phyloP scores from a whole-genome alignment of 2,329 filamentous ascomycete species.

The Neofusicoccum parvum region DNA sequence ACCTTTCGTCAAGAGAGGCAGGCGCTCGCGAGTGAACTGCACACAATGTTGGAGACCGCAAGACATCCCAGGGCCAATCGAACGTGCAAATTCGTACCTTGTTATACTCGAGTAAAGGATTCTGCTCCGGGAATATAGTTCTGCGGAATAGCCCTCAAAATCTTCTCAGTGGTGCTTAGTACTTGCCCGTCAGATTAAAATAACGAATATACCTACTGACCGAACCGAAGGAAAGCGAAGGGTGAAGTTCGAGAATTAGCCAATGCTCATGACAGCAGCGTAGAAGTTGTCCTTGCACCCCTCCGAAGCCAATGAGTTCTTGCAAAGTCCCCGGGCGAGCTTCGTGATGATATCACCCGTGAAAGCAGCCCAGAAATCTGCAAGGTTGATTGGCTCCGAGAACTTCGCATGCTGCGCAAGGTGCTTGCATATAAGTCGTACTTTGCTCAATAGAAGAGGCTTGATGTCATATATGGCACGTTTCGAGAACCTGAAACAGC shows the following conservation, averaged over 20 bases:
- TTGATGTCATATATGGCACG: conserved; percentile 33
- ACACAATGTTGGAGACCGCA: neutral
- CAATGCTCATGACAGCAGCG: neutral
- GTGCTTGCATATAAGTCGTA: conserved; percentile 33
- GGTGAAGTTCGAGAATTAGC: neutral
- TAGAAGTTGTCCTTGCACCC: conserved; percentile 30
- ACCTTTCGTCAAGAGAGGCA: neutral
- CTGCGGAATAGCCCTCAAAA: neutral
- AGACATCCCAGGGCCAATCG: neutral
- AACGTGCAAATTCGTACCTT: neutral
- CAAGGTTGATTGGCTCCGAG: neutral
- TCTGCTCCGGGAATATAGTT: neutral
- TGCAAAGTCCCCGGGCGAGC: conserved; percentile 44
- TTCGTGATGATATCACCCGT: conserved; percentile 51
- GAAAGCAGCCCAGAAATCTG: conserved; percentile 33
- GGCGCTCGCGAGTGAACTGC: neutral
- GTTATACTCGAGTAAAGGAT: neutral
- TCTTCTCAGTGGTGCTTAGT: neutral
- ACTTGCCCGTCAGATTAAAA: no score
- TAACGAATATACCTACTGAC: neutral
- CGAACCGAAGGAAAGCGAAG: neutral
- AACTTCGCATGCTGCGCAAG: conserved; percentile 27
- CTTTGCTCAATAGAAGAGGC: conserved; percentile 31
- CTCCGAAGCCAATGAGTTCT: conserved; percentile 34
- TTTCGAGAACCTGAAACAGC: neutral